phyloP scores from a whole-genome alignment of 306 rosid species.

The Acmispon strigosus region DNA sequence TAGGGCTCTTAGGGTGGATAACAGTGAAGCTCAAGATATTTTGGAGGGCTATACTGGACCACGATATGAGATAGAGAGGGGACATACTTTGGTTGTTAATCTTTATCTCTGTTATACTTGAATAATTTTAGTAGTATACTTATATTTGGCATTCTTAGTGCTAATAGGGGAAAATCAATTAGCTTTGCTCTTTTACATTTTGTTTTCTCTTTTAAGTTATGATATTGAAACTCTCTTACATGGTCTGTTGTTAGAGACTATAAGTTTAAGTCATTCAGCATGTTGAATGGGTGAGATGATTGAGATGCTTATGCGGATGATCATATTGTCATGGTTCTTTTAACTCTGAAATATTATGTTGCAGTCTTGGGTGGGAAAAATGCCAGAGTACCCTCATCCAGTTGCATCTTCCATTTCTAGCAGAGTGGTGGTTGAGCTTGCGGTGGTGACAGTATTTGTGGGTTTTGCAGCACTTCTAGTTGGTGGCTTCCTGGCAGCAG shows the following conservation, averaged over 20 bases:
- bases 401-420: conserved; percentile 87
- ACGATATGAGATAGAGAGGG: conserved; percentile 74
- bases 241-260: background rate
- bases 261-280: conserved; percentile 7
- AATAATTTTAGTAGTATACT: background rate
- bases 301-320: conserved; percentile 10
- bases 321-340: conserved; percentile 11
- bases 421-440: conserved; percentile 88
- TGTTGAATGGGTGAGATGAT: conserved; percentile 16
- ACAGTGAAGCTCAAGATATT: conserved; percentile 47
- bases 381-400: conserved; percentile 79
- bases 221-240: background rate
- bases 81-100: conserved; percentile 51
- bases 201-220: background rate
- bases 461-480: conserved; percentile 61
- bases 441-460: conserved; percentile 49
- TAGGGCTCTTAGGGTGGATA: conserved; percentile 67
- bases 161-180: conserved; percentile 3
- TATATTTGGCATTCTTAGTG: background rate
- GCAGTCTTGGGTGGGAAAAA: conserved; percentile 80
- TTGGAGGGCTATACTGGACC: conserved; percentile 72
- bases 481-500: conserved; percentile 86
- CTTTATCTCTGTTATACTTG: conserved; percentile 16
- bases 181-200: background rate
- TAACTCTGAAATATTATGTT: conserved; percentile 17